Conservation (phyloP, 2,329 filamentous ascomycete species). For the Catunica adiposa region DNA sequence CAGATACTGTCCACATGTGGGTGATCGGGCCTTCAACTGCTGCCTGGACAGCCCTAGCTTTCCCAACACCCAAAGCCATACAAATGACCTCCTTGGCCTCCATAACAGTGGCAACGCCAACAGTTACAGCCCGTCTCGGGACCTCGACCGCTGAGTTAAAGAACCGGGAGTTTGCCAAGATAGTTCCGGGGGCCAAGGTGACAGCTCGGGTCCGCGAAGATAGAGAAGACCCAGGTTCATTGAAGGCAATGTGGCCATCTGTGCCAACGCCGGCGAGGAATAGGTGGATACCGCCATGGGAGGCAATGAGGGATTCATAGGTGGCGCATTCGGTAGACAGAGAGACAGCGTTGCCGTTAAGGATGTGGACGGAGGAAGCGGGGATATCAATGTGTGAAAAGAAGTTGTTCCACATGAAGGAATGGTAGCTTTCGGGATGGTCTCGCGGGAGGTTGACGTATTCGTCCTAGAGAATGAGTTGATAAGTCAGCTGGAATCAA, state of each 20-base stretch:
- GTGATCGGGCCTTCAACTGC: constrained; percentile 71
- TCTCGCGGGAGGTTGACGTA: constrained; percentile 72
- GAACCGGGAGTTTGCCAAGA: constrained; percentile 71
- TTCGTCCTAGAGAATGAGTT: constrained; percentile 43
- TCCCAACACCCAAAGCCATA: constrained; percentile 68
- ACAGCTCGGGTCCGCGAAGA: constrained; percentile 68
- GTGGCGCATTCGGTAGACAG: constrained; percentile 60
- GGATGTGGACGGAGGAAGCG: constrained; percentile 68
- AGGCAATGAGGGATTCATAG: constrained; percentile 64
- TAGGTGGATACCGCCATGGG: constrained; percentile 63
- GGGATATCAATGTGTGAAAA: constrained; percentile 73
- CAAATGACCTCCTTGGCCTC: constrained; percentile 69
- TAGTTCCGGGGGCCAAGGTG: constrained; percentile 74
- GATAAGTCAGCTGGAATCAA: too few species aligned
- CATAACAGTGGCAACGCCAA: constrained; percentile 69
- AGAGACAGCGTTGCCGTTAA: constrained; percentile 63
- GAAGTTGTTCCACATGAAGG: constrained; percentile 87
- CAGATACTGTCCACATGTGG: constrained; percentile 81
- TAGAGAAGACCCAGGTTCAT: constrained; percentile 69
- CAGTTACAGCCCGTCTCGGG: constrained; percentile 67
- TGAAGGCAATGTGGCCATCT: constrained; percentile 81
- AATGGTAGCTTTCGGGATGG: constrained; percentile 75
- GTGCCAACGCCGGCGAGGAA: constrained; percentile 75
- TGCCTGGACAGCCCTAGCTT: constrained; percentile 61
- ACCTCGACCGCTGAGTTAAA: constrained; percentile 56